Conservation (phyloP, 129 eudicot species). For the Helichrysum umbraculigerum region DNA sequence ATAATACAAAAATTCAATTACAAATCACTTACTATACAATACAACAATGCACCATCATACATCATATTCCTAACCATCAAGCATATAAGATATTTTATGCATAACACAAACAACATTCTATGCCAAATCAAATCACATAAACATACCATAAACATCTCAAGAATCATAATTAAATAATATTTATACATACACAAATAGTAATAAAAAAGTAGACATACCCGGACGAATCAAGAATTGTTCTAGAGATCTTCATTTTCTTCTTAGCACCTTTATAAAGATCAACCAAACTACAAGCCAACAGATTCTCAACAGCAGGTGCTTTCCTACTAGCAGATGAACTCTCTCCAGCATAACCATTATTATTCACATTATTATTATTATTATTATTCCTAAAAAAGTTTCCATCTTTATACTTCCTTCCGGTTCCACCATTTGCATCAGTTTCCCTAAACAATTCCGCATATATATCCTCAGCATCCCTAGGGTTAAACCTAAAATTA, state of each 20-base stretch:
- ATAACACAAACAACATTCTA: not conserved
- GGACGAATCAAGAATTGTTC: slow-evolving; percentile 51
- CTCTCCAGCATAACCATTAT: slow-evolving; percentile 24
- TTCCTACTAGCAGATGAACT: slow-evolving; percentile 46
- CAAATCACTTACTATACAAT: not conserved
- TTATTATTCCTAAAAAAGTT: slow-evolving; percentile 34
- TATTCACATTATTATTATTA: not conserved
- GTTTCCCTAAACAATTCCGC: slow-evolving; percentile 70
- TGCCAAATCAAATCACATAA: not conserved
- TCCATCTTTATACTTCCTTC: slow-evolving; percentile 45
- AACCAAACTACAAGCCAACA: slow-evolving; percentile 60
- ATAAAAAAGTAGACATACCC: slow-evolving; percentile 41
- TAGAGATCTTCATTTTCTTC: slow-evolving; percentile 81
- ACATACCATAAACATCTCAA: not conserved
- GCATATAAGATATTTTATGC: not conserved
- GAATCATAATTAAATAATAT: not conserved
- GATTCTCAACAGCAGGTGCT: slow-evolving; percentile 74
- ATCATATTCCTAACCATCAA: slow-evolving; percentile 18
- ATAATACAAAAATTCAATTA: not conserved
- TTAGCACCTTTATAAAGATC: slow-evolving; percentile 72
- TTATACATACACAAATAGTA: not conserved
- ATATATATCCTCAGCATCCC: slow-evolving; percentile 87
- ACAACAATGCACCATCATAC: not conserved
- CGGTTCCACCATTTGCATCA: slow-evolving; percentile 31
- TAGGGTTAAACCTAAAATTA: slow-evolving; percentile 69